Percentiles rank a stretch among this genome's conserved stretches.
Conservation (phyloP, 352 stramenopile species). For the Globisporangium apiculatum region DNA sequence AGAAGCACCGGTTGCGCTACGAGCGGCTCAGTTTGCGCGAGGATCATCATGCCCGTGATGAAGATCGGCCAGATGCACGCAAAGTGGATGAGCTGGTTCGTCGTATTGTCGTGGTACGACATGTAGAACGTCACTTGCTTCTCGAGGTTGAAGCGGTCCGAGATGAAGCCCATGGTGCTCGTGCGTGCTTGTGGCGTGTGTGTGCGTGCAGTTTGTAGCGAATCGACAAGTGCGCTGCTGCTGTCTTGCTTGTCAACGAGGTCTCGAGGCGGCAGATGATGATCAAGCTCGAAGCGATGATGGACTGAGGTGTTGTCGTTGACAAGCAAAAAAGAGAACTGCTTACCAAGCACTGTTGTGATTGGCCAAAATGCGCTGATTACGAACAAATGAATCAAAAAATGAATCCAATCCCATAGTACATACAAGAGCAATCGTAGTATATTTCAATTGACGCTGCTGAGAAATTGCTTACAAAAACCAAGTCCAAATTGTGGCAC, state of each 20-base stretch:
- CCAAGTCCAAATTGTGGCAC: no score
- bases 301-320: neutral
- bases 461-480: no score
- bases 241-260: neutral
- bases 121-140: constrained; percentile 62
- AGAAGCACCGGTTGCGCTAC: constrained; percentile 18
- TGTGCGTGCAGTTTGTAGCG: no score
- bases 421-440: no score
- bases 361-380: neutral
- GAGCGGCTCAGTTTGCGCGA: constrained; percentile 22
- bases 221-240: neutral
- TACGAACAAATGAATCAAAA: no score
- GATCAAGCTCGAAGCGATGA: neutral
- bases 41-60: constrained; percentile 34
- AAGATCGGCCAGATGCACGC: constrained; percentile 62
- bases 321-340: neutral
- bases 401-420: no score
- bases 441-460: no score
- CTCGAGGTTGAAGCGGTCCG: constrained; percentile 44
- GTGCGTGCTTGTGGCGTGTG: neutral
- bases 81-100: constrained; percentile 62
- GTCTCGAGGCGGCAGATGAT: neutral
- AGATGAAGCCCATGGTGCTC: constrained; percentile 19
- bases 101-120: constrained; percentile 50
- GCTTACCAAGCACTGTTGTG: neutral